A percentile compares a stretch with the other conserved stretches of the same genome.
Conservation (phyloP, 2,329 filamentous ascomycete genomes). For the Pseudogymnoascus sp. region DNA sequence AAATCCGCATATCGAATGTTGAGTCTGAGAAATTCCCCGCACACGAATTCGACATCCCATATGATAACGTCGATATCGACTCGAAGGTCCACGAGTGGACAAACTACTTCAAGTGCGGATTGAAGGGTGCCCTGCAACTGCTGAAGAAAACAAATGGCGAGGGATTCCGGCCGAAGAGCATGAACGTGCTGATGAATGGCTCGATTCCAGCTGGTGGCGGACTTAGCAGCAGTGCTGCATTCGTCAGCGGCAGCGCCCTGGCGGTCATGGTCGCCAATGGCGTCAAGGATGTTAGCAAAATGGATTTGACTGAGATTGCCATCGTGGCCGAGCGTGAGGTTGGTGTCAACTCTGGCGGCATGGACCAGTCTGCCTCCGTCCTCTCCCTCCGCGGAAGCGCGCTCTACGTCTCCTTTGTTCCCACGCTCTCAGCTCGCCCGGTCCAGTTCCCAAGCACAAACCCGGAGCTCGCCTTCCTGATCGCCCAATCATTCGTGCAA, state of each 20-base stretch:
- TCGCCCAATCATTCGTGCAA: conserved; percentile 88
- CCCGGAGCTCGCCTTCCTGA: conserved; percentile 81
- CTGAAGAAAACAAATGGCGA: conserved; percentile 57
- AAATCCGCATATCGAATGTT: conserved; percentile 72
- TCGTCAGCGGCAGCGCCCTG: conserved; percentile 82
- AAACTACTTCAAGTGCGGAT: conserved; percentile 95
- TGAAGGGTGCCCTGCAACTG: conserved; percentile 72
- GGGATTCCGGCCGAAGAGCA: conserved; percentile 59
- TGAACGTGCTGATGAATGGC: conserved; percentile 86
- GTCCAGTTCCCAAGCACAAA: conserved; percentile 74
- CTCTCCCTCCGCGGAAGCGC: conserved; percentile 81
- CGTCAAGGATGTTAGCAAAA: conserved; percentile 73
- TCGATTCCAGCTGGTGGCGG: conserved; percentile 88
- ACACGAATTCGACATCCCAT: conserved; percentile 64
- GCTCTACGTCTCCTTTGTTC: conserved; percentile 83
- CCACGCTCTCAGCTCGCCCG: conserved; percentile 64
- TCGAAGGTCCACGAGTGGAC: conserved; percentile 84
- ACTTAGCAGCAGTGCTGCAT: conserved; percentile 86
- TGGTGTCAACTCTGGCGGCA: conserved; percentile 93
- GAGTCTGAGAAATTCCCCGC: conserved; percentile 66
- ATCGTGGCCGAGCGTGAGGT: conserved; percentile 92
- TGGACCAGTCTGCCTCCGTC: conserved; percentile 96
- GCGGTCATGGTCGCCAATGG: conserved; percentile 84
- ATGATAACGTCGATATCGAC: conserved; percentile 67
- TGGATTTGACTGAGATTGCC: conserved; percentile 81